Evolutionary conservation across 179 eudicot species (phyloP).

Genomic region (Spinacia oleracea): DNA sequence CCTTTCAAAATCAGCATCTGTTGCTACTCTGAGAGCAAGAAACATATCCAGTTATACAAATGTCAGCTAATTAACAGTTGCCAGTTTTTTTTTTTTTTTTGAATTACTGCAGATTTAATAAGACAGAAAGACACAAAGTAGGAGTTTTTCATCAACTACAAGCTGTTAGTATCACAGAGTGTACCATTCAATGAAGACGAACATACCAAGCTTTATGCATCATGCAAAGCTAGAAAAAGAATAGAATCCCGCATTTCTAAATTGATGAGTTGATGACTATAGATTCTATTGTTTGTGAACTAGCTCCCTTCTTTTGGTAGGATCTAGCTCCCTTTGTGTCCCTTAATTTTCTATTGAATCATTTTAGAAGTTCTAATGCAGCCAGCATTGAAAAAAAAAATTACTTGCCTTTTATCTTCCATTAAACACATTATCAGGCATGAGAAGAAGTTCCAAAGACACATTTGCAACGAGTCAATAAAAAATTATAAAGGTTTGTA

Average conservation of each 20-base stretch:
- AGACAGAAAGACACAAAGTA: neutral
- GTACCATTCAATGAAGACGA: neutral
- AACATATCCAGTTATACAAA: slow-evolving; percentile 12
- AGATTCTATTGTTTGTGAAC: neutral
- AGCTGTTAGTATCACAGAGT: neutral
- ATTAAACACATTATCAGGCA: neutral
- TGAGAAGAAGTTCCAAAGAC: neutral
- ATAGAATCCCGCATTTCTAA: neutral
- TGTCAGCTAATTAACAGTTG: neutral
- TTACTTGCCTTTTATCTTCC: neutral
- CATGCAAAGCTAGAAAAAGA: neutral
- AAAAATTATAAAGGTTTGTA: neutral
- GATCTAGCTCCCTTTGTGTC: neutral
- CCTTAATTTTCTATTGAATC: neutral
- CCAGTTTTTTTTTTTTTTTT: slow-evolving; percentile 6
- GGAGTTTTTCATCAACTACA: neutral
- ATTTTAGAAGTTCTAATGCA: neutral
- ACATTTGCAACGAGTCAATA: neutral
- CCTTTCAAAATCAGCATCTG: slow-evolving; percentile 59
- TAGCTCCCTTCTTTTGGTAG: too few relatives aligned
- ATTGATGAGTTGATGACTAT: neutral
- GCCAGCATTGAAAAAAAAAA: neutral
- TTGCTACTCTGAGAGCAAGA: slow-evolving; percentile 49
- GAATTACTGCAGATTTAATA: neutral
- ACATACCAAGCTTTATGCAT: neutral